Conservation (phyloP, 441 rosid species). For the Isatis lusitanica region DNA sequence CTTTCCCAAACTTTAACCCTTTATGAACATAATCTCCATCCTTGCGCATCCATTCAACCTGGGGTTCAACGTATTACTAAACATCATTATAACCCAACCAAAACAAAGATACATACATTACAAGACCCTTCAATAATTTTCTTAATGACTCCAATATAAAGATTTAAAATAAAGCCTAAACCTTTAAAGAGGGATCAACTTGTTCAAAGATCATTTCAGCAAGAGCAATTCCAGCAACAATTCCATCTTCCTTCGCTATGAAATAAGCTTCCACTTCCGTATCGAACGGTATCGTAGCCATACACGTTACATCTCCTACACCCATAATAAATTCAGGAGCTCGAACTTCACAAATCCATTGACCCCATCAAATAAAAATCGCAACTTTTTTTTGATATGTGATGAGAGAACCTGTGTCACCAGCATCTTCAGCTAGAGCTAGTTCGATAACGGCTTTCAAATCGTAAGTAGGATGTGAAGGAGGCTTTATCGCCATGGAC, state of each 20-base stretch:
- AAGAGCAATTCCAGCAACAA: constrained; percentile 75
- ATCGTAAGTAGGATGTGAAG: constrained; percentile 91
- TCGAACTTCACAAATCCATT: constrained; percentile 8
- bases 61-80: constrained; percentile 20
- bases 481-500: constrained; percentile 67
- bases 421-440: constrained; percentile 92
- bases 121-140: not conserved
- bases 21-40: constrained; percentile 83
- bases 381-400: not conserved
- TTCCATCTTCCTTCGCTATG: constrained; percentile 87
- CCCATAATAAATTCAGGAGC: not conserved
- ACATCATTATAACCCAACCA: constrained; percentile 12
- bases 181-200: constrained; percentile 83
- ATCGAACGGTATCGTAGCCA: constrained; percentile 83
- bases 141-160: not conserved
- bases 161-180: constrained; percentile 23
- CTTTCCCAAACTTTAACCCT: constrained; percentile 92
- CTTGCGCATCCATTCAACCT: constrained; percentile 83
- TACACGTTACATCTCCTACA: constrained; percentile 88
- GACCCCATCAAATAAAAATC: constrained; percentile 5
- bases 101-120: constrained; percentile 6
- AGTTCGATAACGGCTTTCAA: constrained; percentile 67
- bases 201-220: constrained; percentile 82
- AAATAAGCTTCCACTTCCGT: constrained; percentile 92
- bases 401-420: constrained; percentile 62